A percentile compares a stretch with the other conserved stretches of the same genome.
phyloP scores from a whole-genome alignment of 2,329 filamentous ascomycete species.

The Colletotrichum melonis region DNA sequence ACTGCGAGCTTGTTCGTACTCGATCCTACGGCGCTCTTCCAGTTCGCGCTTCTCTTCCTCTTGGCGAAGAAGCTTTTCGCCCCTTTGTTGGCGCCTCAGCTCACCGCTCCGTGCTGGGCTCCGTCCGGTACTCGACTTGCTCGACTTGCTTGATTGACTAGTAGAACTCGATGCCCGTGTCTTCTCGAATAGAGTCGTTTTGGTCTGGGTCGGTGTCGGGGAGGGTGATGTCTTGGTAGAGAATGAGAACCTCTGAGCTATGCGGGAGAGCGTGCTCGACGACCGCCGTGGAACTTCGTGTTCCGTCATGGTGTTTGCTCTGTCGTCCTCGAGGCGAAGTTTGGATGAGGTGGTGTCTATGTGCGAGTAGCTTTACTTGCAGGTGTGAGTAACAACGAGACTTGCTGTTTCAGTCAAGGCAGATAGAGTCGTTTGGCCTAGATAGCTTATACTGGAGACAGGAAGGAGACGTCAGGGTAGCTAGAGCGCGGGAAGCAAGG shows the following conservation, averaged over 20 bases:
- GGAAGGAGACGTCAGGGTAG: not conserved
- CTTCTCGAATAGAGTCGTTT: slow-evolving; percentile 27
- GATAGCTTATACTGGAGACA: slow-evolving; percentile 5
- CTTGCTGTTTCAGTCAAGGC: not conserved
- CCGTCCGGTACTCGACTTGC: slow-evolving; percentile 23
- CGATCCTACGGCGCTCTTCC: slow-evolving; percentile 15
- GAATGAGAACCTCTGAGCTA: slow-evolving; percentile 30
- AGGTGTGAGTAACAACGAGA: not conserved
- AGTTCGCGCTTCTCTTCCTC: slow-evolving; percentile 25
- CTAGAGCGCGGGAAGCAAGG: slow-evolving; percentile 7
- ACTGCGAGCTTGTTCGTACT: slow-evolving; percentile 28
- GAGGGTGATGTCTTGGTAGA: slow-evolving; percentile 6
- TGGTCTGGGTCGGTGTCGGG: not conserved
- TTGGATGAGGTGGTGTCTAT: not conserved
- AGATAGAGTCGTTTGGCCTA: slow-evolving; percentile 10
- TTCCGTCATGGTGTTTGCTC: slow-evolving; percentile 19
- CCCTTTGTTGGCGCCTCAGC: slow-evolving; percentile 23
- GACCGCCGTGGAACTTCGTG: not conserved
- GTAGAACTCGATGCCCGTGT: not conserved
- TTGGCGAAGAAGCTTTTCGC: slow-evolving; percentile 16
- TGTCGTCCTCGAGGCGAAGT: slow-evolving; percentile 7
- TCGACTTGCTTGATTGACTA: slow-evolving; percentile 16
- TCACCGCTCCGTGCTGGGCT: slow-evolving; percentile 22
- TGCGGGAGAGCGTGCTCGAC: slow-evolving; percentile 37
- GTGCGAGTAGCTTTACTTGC: not conserved